Base-by-base conservation (phyloP, 805 yeast genomes). In the Teunomyces tritomae region DNA sequence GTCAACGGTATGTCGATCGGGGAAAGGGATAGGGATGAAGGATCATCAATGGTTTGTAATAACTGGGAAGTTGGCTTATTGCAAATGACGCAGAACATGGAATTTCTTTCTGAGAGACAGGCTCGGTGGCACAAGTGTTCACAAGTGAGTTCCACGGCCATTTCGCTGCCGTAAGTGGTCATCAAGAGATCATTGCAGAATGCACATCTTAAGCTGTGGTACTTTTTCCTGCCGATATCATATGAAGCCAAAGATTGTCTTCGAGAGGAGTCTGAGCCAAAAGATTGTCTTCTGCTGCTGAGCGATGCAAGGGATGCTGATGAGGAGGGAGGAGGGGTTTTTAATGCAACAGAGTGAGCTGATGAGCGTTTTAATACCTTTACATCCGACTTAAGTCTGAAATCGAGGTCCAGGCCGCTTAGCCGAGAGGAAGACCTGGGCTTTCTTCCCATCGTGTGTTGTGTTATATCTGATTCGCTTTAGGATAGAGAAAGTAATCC, bases 51-150 rank as follows among this genome's bases (percentile, higher is more conserved):
- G 16, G 39, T 17, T 6, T 35, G 20, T 8, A 35, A 16, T 28
- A 35, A 16, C 24, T 35, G 26, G 10, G 39, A 35, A 3, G 39
- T 35, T 7, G 39, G 39, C n/a, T 20, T 35, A 26, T 35, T 35
- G 39, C 39, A 35, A 13, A 35, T 20, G 28, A 17, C 39, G 8
- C 39, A 35, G 39, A 17, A 35, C 39, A 35, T 17, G 14, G 26
- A 35, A 8, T 10, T 35, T 11, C 26, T 5, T 17, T 35, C 28
- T 35, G 44, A 35, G 11, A 62, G 51, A 46, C 70, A 65, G 26
- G 58, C 60, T 34, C 56, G 50, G 44, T 65, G 70, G 37, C 64
- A 59, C n/a, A 45, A 45, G 46, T 65, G 65, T 33, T 51, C 47
- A 41, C 70, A 65, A 8, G 53, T 46, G 36, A 65, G 50, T 37